Evolutionary conservation across 352 stramenopile genomes (phyloP).

Genomic region (Elongisporangium undulatum): DNA sequence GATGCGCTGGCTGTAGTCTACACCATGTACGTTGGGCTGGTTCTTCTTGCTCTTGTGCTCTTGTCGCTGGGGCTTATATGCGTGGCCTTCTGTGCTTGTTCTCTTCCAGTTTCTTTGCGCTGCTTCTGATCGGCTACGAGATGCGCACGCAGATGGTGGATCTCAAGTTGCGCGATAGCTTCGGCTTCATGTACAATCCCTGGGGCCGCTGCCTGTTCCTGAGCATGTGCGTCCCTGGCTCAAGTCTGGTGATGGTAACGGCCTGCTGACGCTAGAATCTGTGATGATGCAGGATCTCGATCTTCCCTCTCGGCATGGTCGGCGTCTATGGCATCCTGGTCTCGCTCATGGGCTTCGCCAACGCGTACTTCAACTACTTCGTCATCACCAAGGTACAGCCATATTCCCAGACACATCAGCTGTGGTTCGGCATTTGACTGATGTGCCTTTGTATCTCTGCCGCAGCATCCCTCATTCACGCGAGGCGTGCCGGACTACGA

Average conservation of each 20-base stretch:
- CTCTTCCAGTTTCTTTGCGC: slow-evolving; percentile 62
- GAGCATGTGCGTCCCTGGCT: slow-evolving; percentile 57
- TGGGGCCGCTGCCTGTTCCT: slow-evolving; percentile 85
- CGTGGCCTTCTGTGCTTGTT: slow-evolving; percentile 5
- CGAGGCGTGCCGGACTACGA: slow-evolving; percentile 81
- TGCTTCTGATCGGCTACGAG: slow-evolving; percentile 84
- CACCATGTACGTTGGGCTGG: slow-evolving; percentile 59
- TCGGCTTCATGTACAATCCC: slow-evolving; percentile 88
- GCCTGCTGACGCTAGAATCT: background rate
- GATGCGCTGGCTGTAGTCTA: slow-evolving; percentile 77
- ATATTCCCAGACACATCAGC: background rate
- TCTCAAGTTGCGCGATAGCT: slow-evolving; percentile 66
- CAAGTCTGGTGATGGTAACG: background rate
- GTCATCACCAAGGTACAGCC: slow-evolving; percentile 82
- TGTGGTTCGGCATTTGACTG: too few species aligned
- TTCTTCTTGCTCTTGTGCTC: background rate
- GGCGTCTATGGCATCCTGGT: slow-evolving; percentile 76
- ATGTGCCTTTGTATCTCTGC: background rate
- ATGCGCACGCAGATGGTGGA: slow-evolving; percentile 69
- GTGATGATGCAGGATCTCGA: slow-evolving; percentile 62
- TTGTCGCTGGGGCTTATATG: background rate
- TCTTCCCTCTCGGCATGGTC: slow-evolving; percentile 87
- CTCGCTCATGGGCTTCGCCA: slow-evolving; percentile 69
- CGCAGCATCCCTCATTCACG: slow-evolving; percentile 76
- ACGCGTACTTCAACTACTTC: slow-evolving; percentile 90